Evolutionary conservation across 805 yeast genomes (phyloP), one percentile per base, ranked within the genome.

Genomic region (Yamadazyma endophytica): DNA sequence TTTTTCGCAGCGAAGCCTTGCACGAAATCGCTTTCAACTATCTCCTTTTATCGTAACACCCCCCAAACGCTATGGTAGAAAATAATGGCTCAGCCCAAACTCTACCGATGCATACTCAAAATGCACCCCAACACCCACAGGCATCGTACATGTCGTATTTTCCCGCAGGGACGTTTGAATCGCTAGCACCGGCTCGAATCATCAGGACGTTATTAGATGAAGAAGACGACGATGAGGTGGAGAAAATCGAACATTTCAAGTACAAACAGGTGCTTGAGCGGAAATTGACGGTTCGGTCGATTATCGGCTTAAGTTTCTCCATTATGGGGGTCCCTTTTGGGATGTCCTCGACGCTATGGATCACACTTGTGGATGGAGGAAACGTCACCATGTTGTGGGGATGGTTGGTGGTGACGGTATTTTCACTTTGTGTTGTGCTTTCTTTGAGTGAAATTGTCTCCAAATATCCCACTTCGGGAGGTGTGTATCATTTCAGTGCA

Each of bases 261-360:
- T 83, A 84, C 51, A 79, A 80, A 43, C 88, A 81, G 49, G 83
- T 79, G 27, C 59, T 84, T 37, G 77, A 75, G 37, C 68, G 86
- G 43, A 77, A 80, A 39, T 65, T 83, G 34, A 78, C 85, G 0
- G 79, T 81, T 8, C 63, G 77, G 1, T 79, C 89, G 0, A 75
- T 84, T 26, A 73, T 84, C 14, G 95, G 92, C 4, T 59, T 84
- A 15, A 90, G 92, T 0, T 82, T 84, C 50, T 77, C 88, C 1
- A 58, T 84, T 19, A 82, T 84, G 89, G 84, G 86, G 24, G 89
- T 86, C 0, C 90, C 89, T 0, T 70, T 82, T 44, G 88, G 90
- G 1, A 69, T 84, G 44, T 76, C 87, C 7, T 76, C 86, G 3
- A 82, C 88, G 1, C 64, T 84, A 51, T 76, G 80, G 47, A 79